These are phyloP conservation scores for Puccinia novopanici DNA, from an alignment of 1,284 basidiomycete genomes.

Conservation along the genomic window DNA sequence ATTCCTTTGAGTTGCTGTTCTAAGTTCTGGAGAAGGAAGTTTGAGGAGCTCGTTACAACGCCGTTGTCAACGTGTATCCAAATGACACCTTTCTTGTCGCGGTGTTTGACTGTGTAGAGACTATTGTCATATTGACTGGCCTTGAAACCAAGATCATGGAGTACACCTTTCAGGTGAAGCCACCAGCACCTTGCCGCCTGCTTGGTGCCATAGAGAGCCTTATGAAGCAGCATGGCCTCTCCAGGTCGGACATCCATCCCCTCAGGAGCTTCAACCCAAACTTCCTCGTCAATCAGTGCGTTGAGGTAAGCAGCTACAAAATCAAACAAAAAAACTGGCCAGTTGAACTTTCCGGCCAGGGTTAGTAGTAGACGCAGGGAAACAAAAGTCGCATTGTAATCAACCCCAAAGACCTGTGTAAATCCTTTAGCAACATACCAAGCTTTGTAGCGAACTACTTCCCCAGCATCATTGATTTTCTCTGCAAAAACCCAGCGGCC, in stretches of 20 bases:
- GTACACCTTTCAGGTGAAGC: too few species aligned
- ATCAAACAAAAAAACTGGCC: conserved; percentile 16
- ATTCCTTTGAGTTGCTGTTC: neutral
- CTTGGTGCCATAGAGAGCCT: conserved; percentile 25
- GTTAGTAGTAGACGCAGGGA: neutral
- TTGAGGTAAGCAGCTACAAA: conserved; percentile 27
- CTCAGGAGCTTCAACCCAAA: conserved; percentile 13
- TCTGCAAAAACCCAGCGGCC: conserved; percentile 18
- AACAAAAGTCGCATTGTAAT: neutral
- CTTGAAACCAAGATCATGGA: too few species aligned
- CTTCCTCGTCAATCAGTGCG: conserved; percentile 21
- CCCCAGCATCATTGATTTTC: too few species aligned
- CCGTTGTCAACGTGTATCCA: conserved; percentile 38
- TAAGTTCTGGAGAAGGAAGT: neutral
- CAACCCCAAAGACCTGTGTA: neutral
- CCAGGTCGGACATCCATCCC: neutral
- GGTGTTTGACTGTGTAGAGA: neutral
- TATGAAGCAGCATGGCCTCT: neutral
- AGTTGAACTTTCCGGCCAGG: neutral
- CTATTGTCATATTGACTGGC: too few species aligned
- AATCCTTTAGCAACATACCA: neutral
- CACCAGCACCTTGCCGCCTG: conserved; percentile 24
- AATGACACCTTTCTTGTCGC: neutral
- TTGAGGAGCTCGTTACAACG: neutral
- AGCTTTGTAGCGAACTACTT: neutral